Evolutionary conservation across 768 basidiomycete genomes (phyloP).

Genomic region (Tephrocybe sp.): DNA sequence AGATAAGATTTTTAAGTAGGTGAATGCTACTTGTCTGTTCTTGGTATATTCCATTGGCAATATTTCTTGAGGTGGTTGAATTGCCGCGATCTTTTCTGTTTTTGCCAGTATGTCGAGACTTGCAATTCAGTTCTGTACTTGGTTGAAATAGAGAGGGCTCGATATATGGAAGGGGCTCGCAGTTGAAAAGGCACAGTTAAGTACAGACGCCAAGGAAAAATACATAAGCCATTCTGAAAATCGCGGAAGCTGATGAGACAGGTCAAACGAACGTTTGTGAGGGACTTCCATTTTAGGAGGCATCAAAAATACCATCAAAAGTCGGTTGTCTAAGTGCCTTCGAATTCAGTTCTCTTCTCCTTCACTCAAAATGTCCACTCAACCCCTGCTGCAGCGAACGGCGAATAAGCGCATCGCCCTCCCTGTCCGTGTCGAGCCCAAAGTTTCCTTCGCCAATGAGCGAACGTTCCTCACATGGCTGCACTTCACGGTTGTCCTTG

Average conservation of each 20-base stretch:
- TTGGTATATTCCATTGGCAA: background rate
- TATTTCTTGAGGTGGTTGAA: too few relatives aligned
- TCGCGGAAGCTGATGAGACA: too few relatives aligned
- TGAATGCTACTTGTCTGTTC: background rate
- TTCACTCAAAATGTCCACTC: slow-evolving; percentile 77
- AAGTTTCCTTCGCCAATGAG: slow-evolving; percentile 94
- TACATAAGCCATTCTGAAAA: too few relatives aligned
- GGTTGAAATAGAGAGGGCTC: too few relatives aligned
- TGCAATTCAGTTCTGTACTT: too few relatives aligned
- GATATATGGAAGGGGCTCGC: too few relatives aligned
- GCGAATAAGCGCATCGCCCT: slow-evolving; percentile 95
- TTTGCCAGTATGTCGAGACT: too few relatives aligned
- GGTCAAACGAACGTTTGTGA: too few relatives aligned
- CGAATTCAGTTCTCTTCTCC: slow-evolving; percentile 1
- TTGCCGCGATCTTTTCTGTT: background rate
- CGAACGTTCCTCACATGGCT: slow-evolving; percentile 98
- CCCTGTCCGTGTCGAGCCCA: slow-evolving; percentile 91
- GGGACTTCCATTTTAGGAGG: background rate
- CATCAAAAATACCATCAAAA: background rate
- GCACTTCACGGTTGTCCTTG: slow-evolving; percentile 96
- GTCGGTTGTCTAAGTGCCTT: background rate
- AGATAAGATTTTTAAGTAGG: slow-evolving; percentile 17
- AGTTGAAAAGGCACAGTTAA: too few relatives aligned
- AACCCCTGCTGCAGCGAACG: slow-evolving; percentile 94
- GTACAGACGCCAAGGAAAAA: too few relatives aligned